Evolutionary conservation across 805 yeast species (phyloP), one percentile per base, ranked within the genome.

Genomic region (Starmerella sirachaensis): DNA sequence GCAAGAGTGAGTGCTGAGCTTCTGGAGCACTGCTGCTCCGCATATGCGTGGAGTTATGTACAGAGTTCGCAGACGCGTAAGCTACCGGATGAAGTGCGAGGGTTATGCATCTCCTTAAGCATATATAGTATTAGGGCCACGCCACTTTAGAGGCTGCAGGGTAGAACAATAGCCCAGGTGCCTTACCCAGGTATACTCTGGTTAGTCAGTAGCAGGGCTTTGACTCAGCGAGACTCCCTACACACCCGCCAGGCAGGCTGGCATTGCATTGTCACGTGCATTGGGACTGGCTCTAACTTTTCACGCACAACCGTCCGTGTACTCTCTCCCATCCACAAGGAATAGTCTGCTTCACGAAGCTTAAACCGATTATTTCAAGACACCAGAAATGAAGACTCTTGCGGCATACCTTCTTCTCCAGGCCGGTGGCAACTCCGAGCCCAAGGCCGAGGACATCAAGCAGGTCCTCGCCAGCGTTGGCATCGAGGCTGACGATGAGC

Each of bases 371-470:
- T 55, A 52, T 53, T 57, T 52, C 55, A 42, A 46, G 44, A 28
- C 50, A 50, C 51, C 49, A 51, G 40, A 42, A 44, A 57, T 85
- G 96, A 91, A 85, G 82, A 88, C 88, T 78, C 80, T 91, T 72
- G 98, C 98, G 72, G 97, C 98, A 69, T 91, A 91, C 76, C 80
- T 91, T 70, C 80, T 88, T 72, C 78, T 91, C 70, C 85, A 79
- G 72, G 85, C 91, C 67, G 94, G 94, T 69, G 98, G 97, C 66
- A 78, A 76, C 74, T 66, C 85, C 64, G 62, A 91, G 60, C 97
- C 98, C 70, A 72, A 94, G 56, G 93, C 94, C 58, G 76, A 80
- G 62, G 88, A 84, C 68, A 74, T 91, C 74, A 70, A 82, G 69
- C 60, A 78, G 56, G 79, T 91, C 60, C 77, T 91, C 64, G 79